Evolutionary conservation across 2,329 filamentous ascomycete genomes (phyloP).

Genomic region (Chalaropsis thielavioides): DNA sequence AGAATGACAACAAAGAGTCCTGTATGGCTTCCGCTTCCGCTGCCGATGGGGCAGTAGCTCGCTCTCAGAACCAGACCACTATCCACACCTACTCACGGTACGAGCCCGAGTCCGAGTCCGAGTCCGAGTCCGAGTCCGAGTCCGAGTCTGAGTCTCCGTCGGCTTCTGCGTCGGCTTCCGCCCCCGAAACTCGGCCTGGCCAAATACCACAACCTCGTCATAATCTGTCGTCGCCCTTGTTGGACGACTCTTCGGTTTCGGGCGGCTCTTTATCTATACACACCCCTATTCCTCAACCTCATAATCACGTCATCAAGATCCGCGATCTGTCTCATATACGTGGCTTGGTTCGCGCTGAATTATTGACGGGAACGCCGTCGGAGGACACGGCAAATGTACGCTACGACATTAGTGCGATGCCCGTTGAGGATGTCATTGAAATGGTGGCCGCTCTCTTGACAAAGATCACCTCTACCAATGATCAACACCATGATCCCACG

Average conservation of each 20-base stretch:
- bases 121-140: neutral
- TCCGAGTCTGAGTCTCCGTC: neutral
- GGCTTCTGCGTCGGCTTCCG: neutral
- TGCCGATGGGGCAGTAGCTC: neutral
- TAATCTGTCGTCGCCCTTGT: neutral
- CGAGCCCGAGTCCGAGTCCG: neutral
- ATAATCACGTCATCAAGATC: slow-evolving; percentile 53
- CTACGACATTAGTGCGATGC: slow-evolving; percentile 97
- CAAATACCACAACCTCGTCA: neutral
- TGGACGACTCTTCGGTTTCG: neutral
- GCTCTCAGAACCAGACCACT: neutral
- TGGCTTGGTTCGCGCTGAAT: slow-evolving; percentile 67
- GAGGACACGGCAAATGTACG: slow-evolving; percentile 33
- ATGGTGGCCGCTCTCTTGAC: slow-evolving; percentile 95
- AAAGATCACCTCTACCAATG: slow-evolving; percentile 95
- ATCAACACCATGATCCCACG: slow-evolving; percentile 79
- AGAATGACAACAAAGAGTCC: neutral
- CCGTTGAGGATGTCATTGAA: slow-evolving; percentile 91
- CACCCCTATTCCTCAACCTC: neutral
- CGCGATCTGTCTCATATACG: slow-evolving; percentile 85
- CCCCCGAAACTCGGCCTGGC: neutral
- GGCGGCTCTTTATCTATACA: neutral
- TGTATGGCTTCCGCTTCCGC: slow-evolving; percentile 9
- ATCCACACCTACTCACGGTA: neutral
- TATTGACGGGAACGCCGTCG: slow-evolving; percentile 35